phyloP scores from a whole-genome alignment of 73 alveolate species.

The Paramecium octaurelia region DNA sequence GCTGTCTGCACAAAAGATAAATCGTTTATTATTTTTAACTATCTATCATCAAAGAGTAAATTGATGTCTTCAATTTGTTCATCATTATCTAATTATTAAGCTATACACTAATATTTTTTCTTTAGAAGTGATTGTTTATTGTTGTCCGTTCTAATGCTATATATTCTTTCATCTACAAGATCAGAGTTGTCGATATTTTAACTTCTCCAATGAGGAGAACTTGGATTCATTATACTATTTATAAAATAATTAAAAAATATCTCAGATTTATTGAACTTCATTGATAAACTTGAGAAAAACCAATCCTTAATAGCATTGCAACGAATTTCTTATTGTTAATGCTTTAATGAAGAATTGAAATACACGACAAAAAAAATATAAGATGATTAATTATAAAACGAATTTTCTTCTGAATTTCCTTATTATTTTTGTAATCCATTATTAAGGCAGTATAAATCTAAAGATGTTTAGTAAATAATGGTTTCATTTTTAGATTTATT shows the following conservation, averaged over 20 bases:
- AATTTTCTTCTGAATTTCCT: too few relatives aligned
- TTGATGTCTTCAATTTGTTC: background rate
- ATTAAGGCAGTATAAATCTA: too few relatives aligned
- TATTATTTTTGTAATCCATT: too few relatives aligned
- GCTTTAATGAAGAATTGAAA: too few relatives aligned
- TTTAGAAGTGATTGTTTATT: background rate
- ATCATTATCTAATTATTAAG: background rate
- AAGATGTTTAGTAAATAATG: too few relatives aligned
- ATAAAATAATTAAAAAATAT: background rate
- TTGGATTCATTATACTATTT: background rate
- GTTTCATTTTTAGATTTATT: too few relatives aligned
- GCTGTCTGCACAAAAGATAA: background rate
- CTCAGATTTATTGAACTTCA: too few relatives aligned
- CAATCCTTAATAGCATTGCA: too few relatives aligned
- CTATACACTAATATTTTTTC: background rate
- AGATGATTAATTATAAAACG: too few relatives aligned
- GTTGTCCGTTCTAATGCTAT: background rate
- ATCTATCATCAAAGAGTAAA: background rate
- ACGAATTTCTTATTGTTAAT: too few relatives aligned
- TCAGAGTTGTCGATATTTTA: background rate
- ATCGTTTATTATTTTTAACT: constrained; percentile 15
- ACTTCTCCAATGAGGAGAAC: background rate
- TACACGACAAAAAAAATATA: too few relatives aligned
- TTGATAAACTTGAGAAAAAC: too few relatives aligned
- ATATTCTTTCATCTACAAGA: background rate